A percentile compares a stretch with the other conserved stretches of the same genome.
Conservation (phyloP, 495 filamentous ascomycete genomes). For the Thermothielavioides terrestris region DNA sequence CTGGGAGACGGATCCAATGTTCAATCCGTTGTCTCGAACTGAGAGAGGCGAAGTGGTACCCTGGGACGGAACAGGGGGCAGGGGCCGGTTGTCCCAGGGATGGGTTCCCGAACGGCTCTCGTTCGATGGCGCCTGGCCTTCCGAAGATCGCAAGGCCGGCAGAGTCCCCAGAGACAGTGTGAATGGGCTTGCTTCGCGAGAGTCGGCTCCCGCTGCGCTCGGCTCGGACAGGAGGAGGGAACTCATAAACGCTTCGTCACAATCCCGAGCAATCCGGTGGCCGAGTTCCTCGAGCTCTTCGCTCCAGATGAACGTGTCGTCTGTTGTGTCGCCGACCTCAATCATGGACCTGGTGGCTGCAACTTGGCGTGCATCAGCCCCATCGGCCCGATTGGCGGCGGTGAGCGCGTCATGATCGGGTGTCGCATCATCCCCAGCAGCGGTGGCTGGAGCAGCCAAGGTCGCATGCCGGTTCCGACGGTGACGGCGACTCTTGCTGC, state of each 20-base stretch:
- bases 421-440: constrained; percentile 19
- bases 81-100: constrained; percentile 34
- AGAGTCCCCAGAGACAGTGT: constrained; percentile 19
- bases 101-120: neutral
- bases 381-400: constrained; percentile 7
- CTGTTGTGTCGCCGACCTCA: constrained; percentile 12
- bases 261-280: constrained; percentile 41
- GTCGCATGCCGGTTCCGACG: constrained; percentile 5
- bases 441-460: constrained; percentile 19
- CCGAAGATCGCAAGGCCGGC: neutral
- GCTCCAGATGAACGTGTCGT: constrained; percentile 29
- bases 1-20: constrained; percentile 9
- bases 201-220: constrained; percentile 7
- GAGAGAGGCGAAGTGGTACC: constrained; percentile 25
- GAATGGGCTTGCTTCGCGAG: constrained; percentile 20
- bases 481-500: constrained; percentile 21
- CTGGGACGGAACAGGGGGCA: constrained; percentile 47
- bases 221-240: constrained; percentile 46
- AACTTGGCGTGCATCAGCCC: neutral
- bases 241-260: constrained; percentile 72
- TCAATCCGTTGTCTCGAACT: constrained; percentile 13
- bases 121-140: neutral
- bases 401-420: constrained; percentile 14
- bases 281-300: constrained; percentile 45
- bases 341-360: constrained; percentile 8